Conservation (phyloP, 2,329 filamentous ascomycete species). For the Chaetoscypha palmicola region DNA sequence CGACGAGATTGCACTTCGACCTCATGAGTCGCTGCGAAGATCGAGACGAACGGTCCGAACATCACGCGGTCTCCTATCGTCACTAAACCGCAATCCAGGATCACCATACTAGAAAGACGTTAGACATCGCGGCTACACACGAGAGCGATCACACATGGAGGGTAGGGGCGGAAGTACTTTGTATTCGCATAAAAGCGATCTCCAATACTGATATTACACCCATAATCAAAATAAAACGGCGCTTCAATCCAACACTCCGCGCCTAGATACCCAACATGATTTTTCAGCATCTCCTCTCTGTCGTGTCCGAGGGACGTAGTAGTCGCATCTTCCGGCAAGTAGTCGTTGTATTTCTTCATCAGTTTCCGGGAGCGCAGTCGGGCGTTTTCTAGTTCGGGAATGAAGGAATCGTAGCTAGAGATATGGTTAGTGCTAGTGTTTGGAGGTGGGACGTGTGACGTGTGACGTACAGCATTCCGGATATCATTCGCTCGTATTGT, state of each 20-base stretch:
- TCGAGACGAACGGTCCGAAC: conserved; percentile 63
- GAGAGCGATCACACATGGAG: too few species aligned
- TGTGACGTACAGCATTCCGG: conserved; percentile 48
- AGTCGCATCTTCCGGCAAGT: conserved; percentile 44
- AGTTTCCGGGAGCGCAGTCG: conserved; percentile 49
- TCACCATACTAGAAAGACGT: conserved; percentile 10
- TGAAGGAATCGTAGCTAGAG: conserved; percentile 41
- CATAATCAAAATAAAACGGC: conserved; percentile 57
- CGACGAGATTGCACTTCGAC: conserved; percentile 49
- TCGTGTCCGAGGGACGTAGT: conserved; percentile 34
- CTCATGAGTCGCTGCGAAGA: conserved; percentile 67
- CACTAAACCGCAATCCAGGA: conserved; percentile 68
- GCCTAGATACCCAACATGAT: conserved; percentile 45
- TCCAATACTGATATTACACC: conserved; percentile 56
- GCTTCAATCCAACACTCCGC: conserved; percentile 52
- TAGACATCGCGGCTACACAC: too few species aligned
- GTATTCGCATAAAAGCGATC: conserved; percentile 59
- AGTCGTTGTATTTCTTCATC: conserved; percentile 51
- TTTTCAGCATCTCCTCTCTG: conserved; percentile 40
- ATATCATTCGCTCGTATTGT: conserved; percentile 59
- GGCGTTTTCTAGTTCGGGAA: conserved; percentile 41
- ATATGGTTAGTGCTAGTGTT: conserved; percentile 19
- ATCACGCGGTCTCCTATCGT: conserved; percentile 26
- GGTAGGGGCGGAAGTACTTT: conserved; percentile 32
- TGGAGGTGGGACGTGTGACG: neutral